Evolutionary conservation across 1,284 basidiomycete genomes (phyloP).

Genomic region (Mrakiaceae sp.): DNA sequence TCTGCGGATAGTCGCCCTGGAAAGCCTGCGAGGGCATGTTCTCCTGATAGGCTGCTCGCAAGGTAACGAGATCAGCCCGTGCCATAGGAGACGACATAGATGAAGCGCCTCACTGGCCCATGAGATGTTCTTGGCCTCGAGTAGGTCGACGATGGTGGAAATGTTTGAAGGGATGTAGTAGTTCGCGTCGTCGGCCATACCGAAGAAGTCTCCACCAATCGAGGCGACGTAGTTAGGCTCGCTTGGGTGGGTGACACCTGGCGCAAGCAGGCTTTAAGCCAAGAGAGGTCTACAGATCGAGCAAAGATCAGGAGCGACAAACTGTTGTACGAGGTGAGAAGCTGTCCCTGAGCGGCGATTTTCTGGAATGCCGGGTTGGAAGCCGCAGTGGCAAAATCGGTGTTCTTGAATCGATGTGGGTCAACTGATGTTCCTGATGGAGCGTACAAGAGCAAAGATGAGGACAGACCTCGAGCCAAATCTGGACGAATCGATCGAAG

Average conservation of each 20-base stretch:
- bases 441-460: background rate
- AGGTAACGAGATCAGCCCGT: constrained; percentile 26
- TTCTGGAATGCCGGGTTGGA: constrained; percentile 39
- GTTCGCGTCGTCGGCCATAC: constrained; percentile 40
- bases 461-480: constrained; percentile 17
- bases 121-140: constrained; percentile 47
- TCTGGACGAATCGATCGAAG: constrained; percentile 45
- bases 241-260: constrained; percentile 33
- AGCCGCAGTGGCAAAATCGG: constrained; percentile 37
- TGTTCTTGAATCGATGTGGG: constrained; percentile 48
- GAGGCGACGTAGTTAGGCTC: constrained; percentile 45
- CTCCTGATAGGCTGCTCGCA: constrained; percentile 46
- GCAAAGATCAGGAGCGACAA: constrained; percentile 22
- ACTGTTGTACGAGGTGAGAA: constrained; percentile 45
- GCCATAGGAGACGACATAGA: background rate
- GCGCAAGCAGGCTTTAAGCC: background rate
- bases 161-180: constrained; percentile 36
- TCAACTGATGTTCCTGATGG: constrained; percentile 3
- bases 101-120: constrained; percentile 26
- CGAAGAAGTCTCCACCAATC: constrained; percentile 49
- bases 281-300: background rate
- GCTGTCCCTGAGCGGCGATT: constrained; percentile 45
- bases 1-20: constrained; percentile 35
- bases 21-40: constrained; percentile 49
- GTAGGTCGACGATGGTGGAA: constrained; percentile 51